Percentiles rank a stretch among this genome's conserved stretches.
Evolutionary conservation across 2,329 filamentous ascomycete genomes (phyloP).

Genomic region (Raffaelea arxii): DNA sequence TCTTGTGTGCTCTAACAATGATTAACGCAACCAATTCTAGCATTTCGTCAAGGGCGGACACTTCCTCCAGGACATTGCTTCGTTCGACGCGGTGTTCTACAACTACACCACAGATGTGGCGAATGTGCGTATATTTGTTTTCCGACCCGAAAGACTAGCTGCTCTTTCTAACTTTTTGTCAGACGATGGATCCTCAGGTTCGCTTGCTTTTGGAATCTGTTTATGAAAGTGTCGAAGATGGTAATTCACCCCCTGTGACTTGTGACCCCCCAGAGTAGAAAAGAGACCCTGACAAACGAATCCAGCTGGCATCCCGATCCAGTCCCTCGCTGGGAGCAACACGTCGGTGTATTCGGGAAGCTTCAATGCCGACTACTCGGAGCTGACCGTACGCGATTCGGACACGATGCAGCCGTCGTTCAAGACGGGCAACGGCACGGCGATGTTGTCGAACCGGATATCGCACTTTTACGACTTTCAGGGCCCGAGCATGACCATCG

Average conservation of each 20-base stretch:
- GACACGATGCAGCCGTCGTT: constrained; percentile 12
- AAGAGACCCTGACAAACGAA: too few species aligned
- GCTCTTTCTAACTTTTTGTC: too few species aligned
- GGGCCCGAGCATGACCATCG: constrained; percentile 25
- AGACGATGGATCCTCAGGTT: constrained; percentile 24
- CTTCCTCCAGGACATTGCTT: background rate
- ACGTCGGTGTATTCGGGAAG: constrained; percentile 23
- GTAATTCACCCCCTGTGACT: constrained; percentile 10
- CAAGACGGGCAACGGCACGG: constrained; percentile 17
- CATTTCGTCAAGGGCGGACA: background rate
- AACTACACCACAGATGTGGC: constrained; percentile 12
- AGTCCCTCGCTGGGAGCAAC: constrained; percentile 15
- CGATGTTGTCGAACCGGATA: constrained; percentile 23
- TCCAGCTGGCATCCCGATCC: constrained; percentile 20
- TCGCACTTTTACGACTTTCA: constrained; percentile 25
- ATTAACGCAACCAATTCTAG: too few species aligned
- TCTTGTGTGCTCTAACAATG: background rate
- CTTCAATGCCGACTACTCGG: constrained; percentile 19
- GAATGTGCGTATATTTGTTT: too few species aligned
- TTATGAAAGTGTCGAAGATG: constrained; percentile 23
- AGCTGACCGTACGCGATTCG: constrained; percentile 5
- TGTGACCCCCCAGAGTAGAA: too few species aligned
- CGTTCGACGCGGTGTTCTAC: constrained; percentile 43
- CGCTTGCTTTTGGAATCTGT: constrained; percentile 22
- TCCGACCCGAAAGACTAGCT: too few species aligned